These are phyloP conservation scores for Pseudonitzschia pungens DNA, from an alignment of 108 stramenopile species.

Conservation along the genomic window DNA sequence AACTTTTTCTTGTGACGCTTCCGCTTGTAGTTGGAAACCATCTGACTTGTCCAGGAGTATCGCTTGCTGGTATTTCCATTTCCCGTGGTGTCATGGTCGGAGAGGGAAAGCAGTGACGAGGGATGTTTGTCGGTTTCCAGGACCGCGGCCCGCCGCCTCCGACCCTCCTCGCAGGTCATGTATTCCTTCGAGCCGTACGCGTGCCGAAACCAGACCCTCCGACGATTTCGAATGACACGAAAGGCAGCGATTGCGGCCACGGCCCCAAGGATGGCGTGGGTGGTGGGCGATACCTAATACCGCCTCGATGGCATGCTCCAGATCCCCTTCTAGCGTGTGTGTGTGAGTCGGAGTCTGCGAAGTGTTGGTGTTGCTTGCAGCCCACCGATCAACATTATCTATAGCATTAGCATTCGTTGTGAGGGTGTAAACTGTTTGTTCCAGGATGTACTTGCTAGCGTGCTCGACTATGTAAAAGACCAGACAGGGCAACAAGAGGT, in stretches of 20 bases:
- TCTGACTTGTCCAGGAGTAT: not conserved
- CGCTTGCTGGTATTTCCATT: too few relatives aligned
- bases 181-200: conserved; percentile 53
- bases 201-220: conserved; percentile 65
- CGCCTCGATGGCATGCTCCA: conserved; percentile 1
- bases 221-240: conserved; percentile 68
- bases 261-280: not conserved
- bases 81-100: not conserved
- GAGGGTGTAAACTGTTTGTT: conserved; percentile 23
- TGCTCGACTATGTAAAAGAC: conserved; percentile 35
- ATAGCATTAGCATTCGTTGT: not conserved
- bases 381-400: not conserved
- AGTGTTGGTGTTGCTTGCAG: not conserved
- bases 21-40: not conserved
- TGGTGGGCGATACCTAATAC: not conserved
- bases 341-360: not conserved
- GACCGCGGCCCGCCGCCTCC: conserved; percentile 30
- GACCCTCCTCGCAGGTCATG: conserved; percentile 26
- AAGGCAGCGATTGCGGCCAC: conserved; percentile 50
- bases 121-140: conserved; percentile 55
- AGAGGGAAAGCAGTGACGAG: not conserved
- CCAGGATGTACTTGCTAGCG: not conserved
- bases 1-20: not conserved
- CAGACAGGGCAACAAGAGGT: conserved; percentile 51
- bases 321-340: not conserved